These are phyloP conservation scores for Fusarium sp. DNA, from an alignment of 2,329 filamentous ascomycete species.

Conservation along the genomic window DNA sequence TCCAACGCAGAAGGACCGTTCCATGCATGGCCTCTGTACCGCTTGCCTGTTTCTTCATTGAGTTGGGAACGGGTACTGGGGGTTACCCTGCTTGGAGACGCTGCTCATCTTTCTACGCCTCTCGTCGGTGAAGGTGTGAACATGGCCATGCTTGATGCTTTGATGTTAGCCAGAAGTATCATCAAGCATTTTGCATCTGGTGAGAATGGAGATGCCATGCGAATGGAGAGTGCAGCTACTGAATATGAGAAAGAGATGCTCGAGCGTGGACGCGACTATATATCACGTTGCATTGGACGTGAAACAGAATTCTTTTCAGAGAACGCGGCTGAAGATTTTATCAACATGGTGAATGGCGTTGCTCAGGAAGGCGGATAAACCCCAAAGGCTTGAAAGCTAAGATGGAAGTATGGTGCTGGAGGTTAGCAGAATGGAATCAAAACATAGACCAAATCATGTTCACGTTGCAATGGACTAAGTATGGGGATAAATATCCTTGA, in stretches of 20 bases:
- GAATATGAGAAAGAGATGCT: constrained; percentile 14
- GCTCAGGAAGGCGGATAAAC: not conserved
- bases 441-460: not conserved
- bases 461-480: fast-evolving
- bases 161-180: constrained; percentile 56
- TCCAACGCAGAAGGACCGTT: constrained; percentile 30
- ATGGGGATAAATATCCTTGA: constrained; percentile 14
- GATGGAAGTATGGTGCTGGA: no score
- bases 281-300: not conserved
- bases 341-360: not conserved
- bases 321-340: not conserved
- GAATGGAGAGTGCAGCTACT: not conserved
- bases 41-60: constrained; percentile 58
- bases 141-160: constrained; percentile 63
- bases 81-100: constrained; percentile 66
- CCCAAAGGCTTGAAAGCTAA: no score
- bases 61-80: constrained; percentile 58
- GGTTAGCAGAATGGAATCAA: no score
- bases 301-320: constrained; percentile 1
- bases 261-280: constrained; percentile 7
- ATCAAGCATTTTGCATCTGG: constrained; percentile 25
- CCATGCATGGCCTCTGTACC: constrained; percentile 48
- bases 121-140: constrained; percentile 68
- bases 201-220: fast-evolving
- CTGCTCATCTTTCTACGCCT: constrained; percentile 66